Evolutionary conservation across 106 monocot genomes (phyloP).

Genomic region (Apostasia shenzhenica): DNA sequence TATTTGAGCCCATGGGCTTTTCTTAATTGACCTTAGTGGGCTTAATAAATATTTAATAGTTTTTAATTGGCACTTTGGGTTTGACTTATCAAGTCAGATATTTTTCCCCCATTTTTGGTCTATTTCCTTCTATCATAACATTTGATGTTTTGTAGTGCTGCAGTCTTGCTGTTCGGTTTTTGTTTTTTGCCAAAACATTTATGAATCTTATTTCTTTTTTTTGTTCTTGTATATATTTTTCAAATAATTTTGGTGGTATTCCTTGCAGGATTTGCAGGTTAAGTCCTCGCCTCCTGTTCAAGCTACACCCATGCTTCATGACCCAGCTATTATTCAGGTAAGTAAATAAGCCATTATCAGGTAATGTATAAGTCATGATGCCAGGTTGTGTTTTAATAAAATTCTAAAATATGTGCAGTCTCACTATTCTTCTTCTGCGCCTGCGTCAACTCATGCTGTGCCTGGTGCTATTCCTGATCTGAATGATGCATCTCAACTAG

Average conservation of each 20-base stretch:
- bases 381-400: neutral
- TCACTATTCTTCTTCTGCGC: conserved; percentile 57
- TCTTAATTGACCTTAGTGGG: too few relatives aligned
- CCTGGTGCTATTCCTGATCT: conserved; percentile 38
- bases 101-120: too few relatives aligned
- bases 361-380: neutral
- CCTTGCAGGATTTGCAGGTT: conserved; percentile 67
- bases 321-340: conserved; percentile 96
- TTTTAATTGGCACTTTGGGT: too few relatives aligned
- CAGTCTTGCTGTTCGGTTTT: too few relatives aligned
- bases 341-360: neutral
- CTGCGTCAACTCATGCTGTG: conserved; percentile 36
- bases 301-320: conserved; percentile 46
- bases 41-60: too few relatives aligned
- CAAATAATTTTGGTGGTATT: neutral
- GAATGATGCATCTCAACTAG: conserved; percentile 43
- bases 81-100: too few relatives aligned
- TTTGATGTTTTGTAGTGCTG: too few relatives aligned
- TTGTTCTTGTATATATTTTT: too few relatives aligned
- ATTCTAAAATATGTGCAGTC: conserved; percentile 47
- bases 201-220: too few relatives aligned
- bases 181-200: too few relatives aligned
- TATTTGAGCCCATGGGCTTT: too few relatives aligned
- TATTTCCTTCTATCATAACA: too few relatives aligned
- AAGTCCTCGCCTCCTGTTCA: conserved; percentile 58